Percentiles rank a stretch among this genome's conserved stretches.
These are phyloP conservation scores for Pisolithus marmoratus DNA, from an alignment of 768 basidiomycete species.

Conservation along the genomic window DNA sequence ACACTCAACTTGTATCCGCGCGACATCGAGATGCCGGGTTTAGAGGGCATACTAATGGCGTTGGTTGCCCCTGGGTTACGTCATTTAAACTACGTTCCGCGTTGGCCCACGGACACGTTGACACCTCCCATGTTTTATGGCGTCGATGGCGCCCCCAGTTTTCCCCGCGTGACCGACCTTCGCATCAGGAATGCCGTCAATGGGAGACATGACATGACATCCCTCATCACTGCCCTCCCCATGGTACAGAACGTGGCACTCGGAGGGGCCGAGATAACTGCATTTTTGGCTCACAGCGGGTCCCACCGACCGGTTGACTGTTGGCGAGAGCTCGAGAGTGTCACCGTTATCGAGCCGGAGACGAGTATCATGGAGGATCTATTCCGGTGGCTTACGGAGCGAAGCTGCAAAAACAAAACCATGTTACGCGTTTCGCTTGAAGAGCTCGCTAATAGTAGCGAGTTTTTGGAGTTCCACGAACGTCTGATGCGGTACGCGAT, in stretches of 20 bases:
- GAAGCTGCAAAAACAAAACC: neutral
- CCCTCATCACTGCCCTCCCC: neutral
- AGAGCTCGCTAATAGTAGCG: neutral
- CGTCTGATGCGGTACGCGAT: neutral
- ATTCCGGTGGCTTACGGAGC: neutral
- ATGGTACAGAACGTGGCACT: conserved; percentile 1
- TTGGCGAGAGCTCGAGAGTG: neutral
- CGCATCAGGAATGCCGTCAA: neutral
- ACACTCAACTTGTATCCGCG: conserved; percentile 1
- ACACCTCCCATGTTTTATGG: neutral
- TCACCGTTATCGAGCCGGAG: neutral
- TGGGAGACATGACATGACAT: neutral
- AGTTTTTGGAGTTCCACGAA: neutral
- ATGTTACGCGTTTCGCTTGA: neutral
- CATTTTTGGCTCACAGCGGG: neutral
- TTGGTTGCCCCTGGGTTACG: neutral
- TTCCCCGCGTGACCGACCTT: neutral
- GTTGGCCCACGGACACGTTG: conserved; percentile 1
- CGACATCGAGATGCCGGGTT: neutral
- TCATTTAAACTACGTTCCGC: neutral
- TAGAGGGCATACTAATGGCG: neutral
- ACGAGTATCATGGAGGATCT: neutral
- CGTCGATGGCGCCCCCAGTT: neutral
- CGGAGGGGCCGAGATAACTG: neutral
- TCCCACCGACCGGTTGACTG: neutral